These are phyloP conservation scores for Spergularia marina DNA, from an alignment of 148 eudicot species.

Conservation along the genomic window DNA sequence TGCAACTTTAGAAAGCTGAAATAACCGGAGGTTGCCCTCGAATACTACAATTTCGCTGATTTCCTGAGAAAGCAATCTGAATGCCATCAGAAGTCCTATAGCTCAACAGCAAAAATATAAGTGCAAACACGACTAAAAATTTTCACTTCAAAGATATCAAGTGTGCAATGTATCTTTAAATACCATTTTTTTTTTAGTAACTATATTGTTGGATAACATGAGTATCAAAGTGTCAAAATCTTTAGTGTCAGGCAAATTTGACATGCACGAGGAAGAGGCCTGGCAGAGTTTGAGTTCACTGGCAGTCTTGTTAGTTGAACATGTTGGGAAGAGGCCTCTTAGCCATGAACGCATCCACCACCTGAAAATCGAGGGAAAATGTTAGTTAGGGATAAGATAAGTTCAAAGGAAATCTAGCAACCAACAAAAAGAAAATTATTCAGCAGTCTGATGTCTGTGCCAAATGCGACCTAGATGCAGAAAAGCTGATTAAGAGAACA, in stretches of 20 bases:
- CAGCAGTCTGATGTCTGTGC: background rate
- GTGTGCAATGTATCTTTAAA: no score
- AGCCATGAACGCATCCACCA: conserved; percentile 95
- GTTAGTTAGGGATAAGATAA: background rate
- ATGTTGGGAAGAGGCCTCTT: conserved; percentile 84
- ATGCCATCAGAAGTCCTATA: no score
- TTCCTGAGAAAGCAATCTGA: no score
- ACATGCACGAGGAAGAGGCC: background rate
- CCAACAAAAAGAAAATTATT: background rate
- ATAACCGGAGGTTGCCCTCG: no score
- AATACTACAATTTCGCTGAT: no score
- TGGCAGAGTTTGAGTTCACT: background rate
- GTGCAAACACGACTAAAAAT: no score
- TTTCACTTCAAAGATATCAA: no score
- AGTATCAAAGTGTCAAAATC: background rate
- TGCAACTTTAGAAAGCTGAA: no score
- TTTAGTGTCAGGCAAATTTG: conserved; percentile 1
- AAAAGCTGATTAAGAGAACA: background rate
- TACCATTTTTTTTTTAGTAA: no score
- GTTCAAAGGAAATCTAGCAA: background rate
- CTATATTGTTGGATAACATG: background rate
- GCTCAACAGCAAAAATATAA: no score
- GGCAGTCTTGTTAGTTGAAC: conserved; percentile 40
- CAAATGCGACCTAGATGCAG: background rate
- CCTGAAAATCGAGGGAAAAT: conserved; percentile 35